Base-by-base conservation (phyloP, 2,329 filamentous ascomycete genomes). In the Elsinoe arachidis region DNA sequence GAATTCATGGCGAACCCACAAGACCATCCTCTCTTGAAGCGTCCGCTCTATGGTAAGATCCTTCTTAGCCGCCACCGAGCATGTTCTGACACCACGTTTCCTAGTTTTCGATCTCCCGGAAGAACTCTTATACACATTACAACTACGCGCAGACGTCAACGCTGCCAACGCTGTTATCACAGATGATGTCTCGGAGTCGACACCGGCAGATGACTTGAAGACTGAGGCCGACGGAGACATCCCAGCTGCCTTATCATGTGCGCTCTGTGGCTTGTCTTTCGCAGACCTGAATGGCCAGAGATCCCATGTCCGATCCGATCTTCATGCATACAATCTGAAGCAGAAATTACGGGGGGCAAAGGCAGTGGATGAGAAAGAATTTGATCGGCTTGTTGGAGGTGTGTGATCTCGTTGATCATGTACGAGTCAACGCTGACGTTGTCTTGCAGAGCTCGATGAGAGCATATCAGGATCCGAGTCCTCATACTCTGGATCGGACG, bases 291-390 rank as follows among this genome's bases (percentile, higher is more conserved):
- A 84, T 60, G 92, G 97, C 61, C 92, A 97, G 69, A 82, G 89
- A 60, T 80, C 83, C 59, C 93, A 99, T 72, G 84, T 89, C 58
- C 87, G 88, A 65, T 96, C 92, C 9, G 93, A 99, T 67, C 78
- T 95, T 51, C 93, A 99, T 70, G 82, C 86, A 62, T 99, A 96
- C 74, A 99, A 99, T 69, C 74, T 97, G 60, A 97, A 96, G 73
- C 88, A 92, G 69, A 95, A 89, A 75, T 75, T 96, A 58, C 84
- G 89, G 47, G 88, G 88, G 0, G 78, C 79, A 58, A 80, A 79
- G 9, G 73, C 88, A 0, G 86, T 96, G 1, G 82, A 83, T 1
- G 93, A 99, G 67, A 70, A 68, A 6, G 90, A 96, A 34, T 99
- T 99, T 63, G 88, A 93, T 69, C 88, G 86, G 68, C 78, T 96